Base-by-base conservation (phyloP, 176 grass and related monocot species). In the Pontederia paniculata region DNA sequence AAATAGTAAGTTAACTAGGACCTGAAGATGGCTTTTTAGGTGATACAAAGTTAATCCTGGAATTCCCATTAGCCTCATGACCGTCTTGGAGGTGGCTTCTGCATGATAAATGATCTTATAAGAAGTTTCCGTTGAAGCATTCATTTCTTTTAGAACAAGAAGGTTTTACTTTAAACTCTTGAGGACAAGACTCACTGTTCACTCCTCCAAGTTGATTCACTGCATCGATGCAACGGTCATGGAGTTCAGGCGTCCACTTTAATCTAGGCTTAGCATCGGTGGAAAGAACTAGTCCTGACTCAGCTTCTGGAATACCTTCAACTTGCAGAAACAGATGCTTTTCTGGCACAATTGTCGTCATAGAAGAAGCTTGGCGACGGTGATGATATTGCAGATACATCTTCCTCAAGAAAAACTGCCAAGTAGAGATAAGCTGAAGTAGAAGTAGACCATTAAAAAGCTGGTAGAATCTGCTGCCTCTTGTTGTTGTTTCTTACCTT, bases 161-260 rank as follows among this genome's bases (percentile, higher is more conserved):
- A 25, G 21, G 68, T 22, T 62, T 28, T 48, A 69, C 67, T 41
- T 5, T 23, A 22, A 28, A 70, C 17, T 14, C 58, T 22, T 57
- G 21, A 12, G 46, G 18, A n/a, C n/a, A n/a, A n/a, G 2, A 55
- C 85, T 95, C 68, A 96, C 90, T 89, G 63, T 96, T 85, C 72
- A 79, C 77, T 44, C 90, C 90, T 42, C 90, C 90, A 13, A 96
- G 70, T 48, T 96, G 83, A 50, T 77, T 66, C 18, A 96, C 82
- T 10, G 91, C 91, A 15, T 84, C 82, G 6, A 79, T 57, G 20
- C 89, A 96, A 21, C 86, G 83, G 10, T 89, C 86, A 11, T 96
- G 91, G 50, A 89, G 75, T 71, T 96, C 91, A 4, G 80, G 60
- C 15, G 82, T 96, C 91, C 91, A 96, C 72, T 96, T 96, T 51